Percentiles rank a stretch among this genome's conserved stretches.
phyloP scores from a whole-genome alignment of 805 yeast species.

The Candida ascalaphidarum region DNA sequence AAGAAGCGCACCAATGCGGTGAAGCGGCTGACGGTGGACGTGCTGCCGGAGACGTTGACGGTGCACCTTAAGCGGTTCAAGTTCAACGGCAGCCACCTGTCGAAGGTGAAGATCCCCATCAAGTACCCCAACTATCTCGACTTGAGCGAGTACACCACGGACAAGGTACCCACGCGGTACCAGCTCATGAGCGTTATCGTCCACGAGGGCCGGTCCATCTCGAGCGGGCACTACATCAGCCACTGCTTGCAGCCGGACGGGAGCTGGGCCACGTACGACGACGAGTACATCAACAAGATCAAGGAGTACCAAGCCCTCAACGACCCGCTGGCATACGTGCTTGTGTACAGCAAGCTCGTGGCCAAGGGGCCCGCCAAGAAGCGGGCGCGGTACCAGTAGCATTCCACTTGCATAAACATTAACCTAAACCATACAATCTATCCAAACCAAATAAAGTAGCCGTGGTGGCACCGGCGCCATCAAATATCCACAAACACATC shows the following conservation, averaged over 20 bases:
- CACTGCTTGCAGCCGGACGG: slow-evolving; percentile 90
- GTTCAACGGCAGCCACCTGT: slow-evolving; percentile 70
- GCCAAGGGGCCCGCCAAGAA: slow-evolving; percentile 27
- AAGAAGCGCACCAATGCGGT: slow-evolving; percentile 66
- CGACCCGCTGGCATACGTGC: slow-evolving; percentile 86
- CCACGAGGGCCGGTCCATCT: slow-evolving; percentile 89
- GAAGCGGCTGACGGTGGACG: slow-evolving; percentile 63
- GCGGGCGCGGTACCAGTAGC: background rate
- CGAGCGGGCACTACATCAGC: slow-evolving; percentile 89
- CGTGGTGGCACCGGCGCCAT: too few species aligned
- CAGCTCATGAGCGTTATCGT: slow-evolving; percentile 77
- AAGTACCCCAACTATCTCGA: slow-evolving; percentile 73
- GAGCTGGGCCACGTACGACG: slow-evolving; percentile 90
- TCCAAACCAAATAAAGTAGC: too few species aligned
- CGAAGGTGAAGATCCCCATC: slow-evolving; percentile 83
- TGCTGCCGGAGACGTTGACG: slow-evolving; percentile 82
- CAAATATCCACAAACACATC: slow-evolving; percentile 7
- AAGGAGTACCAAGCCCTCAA: slow-evolving; percentile 65
- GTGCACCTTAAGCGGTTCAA: slow-evolving; percentile 88
- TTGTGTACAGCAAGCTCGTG: slow-evolving; percentile 73
- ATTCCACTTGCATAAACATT: too few species aligned
- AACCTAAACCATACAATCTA: too few species aligned
- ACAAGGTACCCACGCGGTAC: slow-evolving; percentile 39
- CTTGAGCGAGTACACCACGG: slow-evolving; percentile 45
- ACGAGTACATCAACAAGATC: slow-evolving; percentile 73